These are phyloP conservation scores for Aspergillus diversus DNA, from an alignment of 495 filamentous ascomycete genomes.

Conservation along the genomic window DNA sequence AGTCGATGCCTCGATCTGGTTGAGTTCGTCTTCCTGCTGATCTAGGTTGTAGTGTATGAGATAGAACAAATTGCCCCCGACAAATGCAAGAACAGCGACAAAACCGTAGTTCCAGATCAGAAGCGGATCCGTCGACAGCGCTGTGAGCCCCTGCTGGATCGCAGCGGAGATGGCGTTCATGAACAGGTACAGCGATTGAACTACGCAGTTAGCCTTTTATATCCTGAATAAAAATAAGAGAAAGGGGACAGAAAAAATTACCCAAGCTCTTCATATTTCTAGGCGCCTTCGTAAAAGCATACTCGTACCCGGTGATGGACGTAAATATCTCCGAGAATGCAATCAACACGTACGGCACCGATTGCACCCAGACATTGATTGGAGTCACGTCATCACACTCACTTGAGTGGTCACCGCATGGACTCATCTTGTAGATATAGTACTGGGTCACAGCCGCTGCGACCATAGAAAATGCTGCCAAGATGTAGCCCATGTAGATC, in stretches of 20 bases:
- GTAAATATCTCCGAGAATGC: slow-evolving; percentile 71
- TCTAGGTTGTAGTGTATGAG: slow-evolving; percentile 60
- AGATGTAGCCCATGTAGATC: slow-evolving; percentile 67
- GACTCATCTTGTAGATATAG: slow-evolving; percentile 63
- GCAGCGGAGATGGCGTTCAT: slow-evolving; percentile 64
- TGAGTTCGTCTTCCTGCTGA: slow-evolving; percentile 66
- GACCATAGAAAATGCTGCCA: slow-evolving; percentile 61
- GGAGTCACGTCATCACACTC: slow-evolving; percentile 46
- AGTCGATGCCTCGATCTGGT: slow-evolving; percentile 42
- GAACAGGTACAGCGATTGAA: slow-evolving; percentile 65
- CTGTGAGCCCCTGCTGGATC: slow-evolving; percentile 64
- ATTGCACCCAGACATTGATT: slow-evolving; percentile 60
- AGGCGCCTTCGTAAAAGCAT: slow-evolving; percentile 46
- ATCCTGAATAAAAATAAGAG: neutral
- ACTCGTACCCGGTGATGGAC: slow-evolving; percentile 60
- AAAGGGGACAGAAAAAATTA: slow-evolving; percentile 17
- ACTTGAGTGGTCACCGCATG: slow-evolving; percentile 55
- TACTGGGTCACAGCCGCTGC: slow-evolving; percentile 66
- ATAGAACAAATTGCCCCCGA: slow-evolving; percentile 63
- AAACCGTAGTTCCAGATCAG: slow-evolving; percentile 69
- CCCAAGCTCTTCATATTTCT: slow-evolving; percentile 42
- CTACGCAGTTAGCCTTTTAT: slow-evolving; percentile 43
- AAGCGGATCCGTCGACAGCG: slow-evolving; percentile 64
- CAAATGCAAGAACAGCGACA: slow-evolving; percentile 61
- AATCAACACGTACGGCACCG: slow-evolving; percentile 62